phyloP scores from a whole-genome alignment of 345 rosid genomes.

The Angophora floribunda region DNA sequence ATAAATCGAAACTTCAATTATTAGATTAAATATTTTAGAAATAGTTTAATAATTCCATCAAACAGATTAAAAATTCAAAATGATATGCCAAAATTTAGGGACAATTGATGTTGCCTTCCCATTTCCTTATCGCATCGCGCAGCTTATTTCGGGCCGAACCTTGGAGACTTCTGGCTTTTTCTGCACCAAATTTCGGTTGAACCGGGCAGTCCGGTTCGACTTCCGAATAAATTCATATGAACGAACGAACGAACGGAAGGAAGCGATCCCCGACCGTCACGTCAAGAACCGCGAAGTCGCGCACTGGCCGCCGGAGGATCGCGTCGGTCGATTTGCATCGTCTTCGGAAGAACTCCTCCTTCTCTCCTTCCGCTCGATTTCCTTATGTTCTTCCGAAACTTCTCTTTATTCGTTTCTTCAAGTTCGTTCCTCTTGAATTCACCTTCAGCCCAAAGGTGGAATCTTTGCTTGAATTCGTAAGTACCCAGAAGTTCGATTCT shows the following conservation, averaged over 20 bases:
- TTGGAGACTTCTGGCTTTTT: neutral
- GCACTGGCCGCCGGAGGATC: neutral
- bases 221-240: neutral
- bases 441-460: neutral
- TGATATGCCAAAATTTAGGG: neutral
- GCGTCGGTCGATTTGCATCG: neutral
- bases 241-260: neutral
- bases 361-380: neutral
- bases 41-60: neutral
- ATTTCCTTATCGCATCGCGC: neutral
- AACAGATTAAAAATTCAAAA: neutral
- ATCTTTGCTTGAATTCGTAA: neutral
- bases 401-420: neutral
- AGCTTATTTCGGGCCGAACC: neutral
- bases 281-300: neutral
- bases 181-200: neutral
- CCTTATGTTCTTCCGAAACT: neutral
- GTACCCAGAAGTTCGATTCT: neutral
- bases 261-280: neutral
- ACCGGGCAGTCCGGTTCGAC: neutral
- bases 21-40: neutral
- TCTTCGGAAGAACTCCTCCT: neutral
- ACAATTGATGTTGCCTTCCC: accelerated
- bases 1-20: neutral
- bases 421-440: neutral